Conservation (phyloP, 768 basidiomycete species). For the Heimioporus sp. region DNA sequence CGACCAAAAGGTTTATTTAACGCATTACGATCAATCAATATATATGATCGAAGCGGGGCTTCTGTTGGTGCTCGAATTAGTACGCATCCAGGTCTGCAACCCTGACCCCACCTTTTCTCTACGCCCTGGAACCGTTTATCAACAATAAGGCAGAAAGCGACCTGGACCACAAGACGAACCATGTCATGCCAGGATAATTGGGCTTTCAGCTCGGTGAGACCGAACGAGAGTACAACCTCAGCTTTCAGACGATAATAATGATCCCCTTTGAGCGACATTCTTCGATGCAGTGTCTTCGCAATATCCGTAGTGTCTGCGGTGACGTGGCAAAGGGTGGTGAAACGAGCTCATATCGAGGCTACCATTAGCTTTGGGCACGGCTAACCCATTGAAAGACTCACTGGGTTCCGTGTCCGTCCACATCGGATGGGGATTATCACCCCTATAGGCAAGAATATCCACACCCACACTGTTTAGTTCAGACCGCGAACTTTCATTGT, state of each 20-base stretch:
- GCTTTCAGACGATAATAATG: slow-evolving; percentile 8
- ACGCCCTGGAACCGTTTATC: not conserved
- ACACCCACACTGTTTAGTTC: not conserved
- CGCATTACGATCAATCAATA: not conserved
- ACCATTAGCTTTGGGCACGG: not conserved
- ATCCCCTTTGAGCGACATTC: not conserved
- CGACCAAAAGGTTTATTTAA: no score
- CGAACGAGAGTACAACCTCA: slow-evolving; percentile 39
- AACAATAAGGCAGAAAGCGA: not conserved
- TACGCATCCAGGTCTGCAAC: not conserved
- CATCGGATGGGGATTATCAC: not conserved
- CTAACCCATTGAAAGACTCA: not conserved
- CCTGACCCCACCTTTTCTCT: not conserved
- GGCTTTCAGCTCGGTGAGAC: slow-evolving; percentile 44
- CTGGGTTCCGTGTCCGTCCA: slow-evolving; percentile 15
- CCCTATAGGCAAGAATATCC: slow-evolving; percentile 16
- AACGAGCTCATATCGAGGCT: not conserved
- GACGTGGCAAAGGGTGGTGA: slow-evolving; percentile 10
- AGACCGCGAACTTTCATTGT: not conserved
- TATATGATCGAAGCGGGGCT: slow-evolving; percentile 2
- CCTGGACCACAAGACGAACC: slow-evolving; percentile 1
- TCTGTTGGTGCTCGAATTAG: not conserved
- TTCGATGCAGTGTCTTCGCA: not conserved
- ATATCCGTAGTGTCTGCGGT: slow-evolving; percentile 5
- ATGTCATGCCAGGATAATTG: slow-evolving; percentile 41